A percentile compares a stretch with the other conserved stretches of the same genome.
These are phyloP conservation scores for Cercospora zeae-maydis DNA, from an alignment of 2,329 filamentous ascomycete genomes.

Conservation along the genomic window DNA sequence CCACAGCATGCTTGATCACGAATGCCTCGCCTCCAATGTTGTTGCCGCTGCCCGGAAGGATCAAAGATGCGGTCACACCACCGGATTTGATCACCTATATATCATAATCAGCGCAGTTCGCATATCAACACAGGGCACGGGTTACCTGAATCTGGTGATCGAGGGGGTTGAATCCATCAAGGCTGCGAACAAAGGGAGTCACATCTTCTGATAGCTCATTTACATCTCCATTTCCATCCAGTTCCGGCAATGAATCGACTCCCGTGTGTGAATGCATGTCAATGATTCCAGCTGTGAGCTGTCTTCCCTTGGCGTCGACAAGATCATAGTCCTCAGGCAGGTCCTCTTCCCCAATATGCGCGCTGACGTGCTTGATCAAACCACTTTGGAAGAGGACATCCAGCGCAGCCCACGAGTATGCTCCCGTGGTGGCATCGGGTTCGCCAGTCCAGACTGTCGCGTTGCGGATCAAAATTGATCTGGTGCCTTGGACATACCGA, in stretches of 20 bases:
- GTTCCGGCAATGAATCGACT: conserved; percentile 54
- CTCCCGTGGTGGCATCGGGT: conserved; percentile 51
- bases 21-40: conserved; percentile 70
- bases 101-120: not conserved
- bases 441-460: conserved; percentile 66
- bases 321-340: conserved; percentile 50
- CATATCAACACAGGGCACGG: not conserved
- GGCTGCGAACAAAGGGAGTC: conserved; percentile 64
- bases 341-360: conserved; percentile 42
- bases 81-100: conserved; percentile 62
- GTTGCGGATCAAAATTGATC: conserved; percentile 62
- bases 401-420: conserved; percentile 57
- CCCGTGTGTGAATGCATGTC: conserved; percentile 70
- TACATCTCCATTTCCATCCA: conserved; percentile 55
- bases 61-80: conserved; percentile 65
- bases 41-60: conserved; percentile 65
- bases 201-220: conserved; percentile 64
- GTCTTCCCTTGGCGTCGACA: conserved; percentile 59
- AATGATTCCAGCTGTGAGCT: conserved; percentile 63
- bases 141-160: conserved; percentile 58
- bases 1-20: conserved; percentile 65
- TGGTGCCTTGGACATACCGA: conserved; percentile 57
- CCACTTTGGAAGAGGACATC: conserved; percentile 61
- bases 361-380: conserved; percentile 55
- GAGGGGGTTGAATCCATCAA: conserved; percentile 61